phyloP scores from a whole-genome alignment of 192 early-diverging fungal genomes.

The Coemansia umbellata region DNA sequence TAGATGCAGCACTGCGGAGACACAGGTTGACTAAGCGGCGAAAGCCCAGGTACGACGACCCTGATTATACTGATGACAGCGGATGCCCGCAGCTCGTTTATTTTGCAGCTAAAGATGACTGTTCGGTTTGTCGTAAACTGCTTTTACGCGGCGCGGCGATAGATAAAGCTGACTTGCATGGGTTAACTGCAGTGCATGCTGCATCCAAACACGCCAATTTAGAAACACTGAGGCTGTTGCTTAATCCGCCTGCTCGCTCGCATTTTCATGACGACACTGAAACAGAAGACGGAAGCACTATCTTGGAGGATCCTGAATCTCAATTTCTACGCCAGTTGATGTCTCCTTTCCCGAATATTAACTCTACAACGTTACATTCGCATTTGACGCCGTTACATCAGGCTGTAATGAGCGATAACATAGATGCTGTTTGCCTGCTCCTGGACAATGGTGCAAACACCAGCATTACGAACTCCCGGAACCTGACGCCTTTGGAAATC shows the following conservation, averaged over 20 bases:
- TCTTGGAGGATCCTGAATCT: slow-evolving; percentile 9
- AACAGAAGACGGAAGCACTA: slow-evolving; percentile 3
- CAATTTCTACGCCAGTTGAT: slow-evolving; percentile 20
- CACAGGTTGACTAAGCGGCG: slow-evolving; percentile 23
- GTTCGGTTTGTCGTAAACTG: slow-evolving; percentile 26
- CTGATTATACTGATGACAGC: slow-evolving; percentile 22
- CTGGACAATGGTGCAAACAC: slow-evolving; percentile 36
- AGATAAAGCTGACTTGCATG: slow-evolving; percentile 22
- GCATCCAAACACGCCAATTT: slow-evolving; percentile 21
- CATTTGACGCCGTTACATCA: slow-evolving; percentile 42
- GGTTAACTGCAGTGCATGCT: slow-evolving; percentile 43
- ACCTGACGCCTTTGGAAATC: slow-evolving; percentile 41
- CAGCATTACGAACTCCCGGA: slow-evolving; percentile 23
- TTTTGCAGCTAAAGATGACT: slow-evolving; percentile 41
- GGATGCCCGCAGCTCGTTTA: slow-evolving; percentile 43
- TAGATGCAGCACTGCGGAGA: slow-evolving; percentile 7
- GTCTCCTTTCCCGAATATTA: slow-evolving; percentile 42
- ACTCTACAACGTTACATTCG: slow-evolving; percentile 13
- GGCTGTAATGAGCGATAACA: slow-evolving; percentile 27
- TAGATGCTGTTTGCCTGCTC: slow-evolving; percentile 23
- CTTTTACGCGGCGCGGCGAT: slow-evolving; percentile 37
- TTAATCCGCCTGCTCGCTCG: slow-evolving; percentile 27
- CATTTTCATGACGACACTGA: neutral
- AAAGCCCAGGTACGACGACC: slow-evolving; percentile 25
- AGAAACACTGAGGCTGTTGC: slow-evolving; percentile 29